Evolutionary conservation across 805 yeast genomes (phyloP).

Genomic region (Lipomyces yamanashiensis): DNA sequence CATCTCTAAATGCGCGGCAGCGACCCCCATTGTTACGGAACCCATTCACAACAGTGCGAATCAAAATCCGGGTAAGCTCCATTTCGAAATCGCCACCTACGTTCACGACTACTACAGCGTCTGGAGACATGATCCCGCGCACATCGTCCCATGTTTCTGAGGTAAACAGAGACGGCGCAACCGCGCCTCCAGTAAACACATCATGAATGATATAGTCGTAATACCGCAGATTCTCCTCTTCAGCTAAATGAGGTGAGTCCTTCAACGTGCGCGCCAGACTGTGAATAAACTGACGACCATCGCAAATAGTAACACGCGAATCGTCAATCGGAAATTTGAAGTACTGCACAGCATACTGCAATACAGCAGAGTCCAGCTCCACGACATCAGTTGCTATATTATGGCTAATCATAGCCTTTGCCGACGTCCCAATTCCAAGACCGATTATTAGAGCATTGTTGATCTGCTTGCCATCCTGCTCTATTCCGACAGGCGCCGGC

Average conservation of each 20-base stretch:
- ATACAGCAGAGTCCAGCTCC: constrained; percentile 29
- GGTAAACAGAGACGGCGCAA: constrained; percentile 29
- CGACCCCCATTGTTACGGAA: constrained; percentile 21
- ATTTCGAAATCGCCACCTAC: constrained; percentile 27
- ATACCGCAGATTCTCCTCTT: background rate
- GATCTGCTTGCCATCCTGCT: background rate
- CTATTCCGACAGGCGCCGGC: constrained; percentile 20
- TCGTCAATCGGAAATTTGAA: constrained; percentile 24
- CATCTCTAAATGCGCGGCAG: constrained; percentile 25
- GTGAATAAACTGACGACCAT: constrained; percentile 18
- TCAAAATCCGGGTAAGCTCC: constrained; percentile 8
- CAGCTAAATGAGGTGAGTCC: constrained; percentile 3
- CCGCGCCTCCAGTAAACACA: constrained; percentile 33
- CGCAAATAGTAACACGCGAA: constrained; percentile 18
- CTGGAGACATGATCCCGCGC: constrained; percentile 21
- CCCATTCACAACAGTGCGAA: constrained; percentile 22
- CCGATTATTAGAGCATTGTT: constrained; percentile 30
- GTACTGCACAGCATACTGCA: constrained; percentile 23
- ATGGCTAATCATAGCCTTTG: constrained; percentile 27
- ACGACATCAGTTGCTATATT: constrained; percentile 21
- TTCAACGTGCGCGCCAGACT: constrained; percentile 7
- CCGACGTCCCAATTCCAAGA: constrained; percentile 32
- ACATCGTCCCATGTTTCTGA: constrained; percentile 30
- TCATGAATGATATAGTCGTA: constrained; percentile 35
- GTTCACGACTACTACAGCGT: constrained; percentile 33